phyloP scores from a whole-genome alignment of 116 monocot species.

The Dioscorea cayenensis region DNA sequence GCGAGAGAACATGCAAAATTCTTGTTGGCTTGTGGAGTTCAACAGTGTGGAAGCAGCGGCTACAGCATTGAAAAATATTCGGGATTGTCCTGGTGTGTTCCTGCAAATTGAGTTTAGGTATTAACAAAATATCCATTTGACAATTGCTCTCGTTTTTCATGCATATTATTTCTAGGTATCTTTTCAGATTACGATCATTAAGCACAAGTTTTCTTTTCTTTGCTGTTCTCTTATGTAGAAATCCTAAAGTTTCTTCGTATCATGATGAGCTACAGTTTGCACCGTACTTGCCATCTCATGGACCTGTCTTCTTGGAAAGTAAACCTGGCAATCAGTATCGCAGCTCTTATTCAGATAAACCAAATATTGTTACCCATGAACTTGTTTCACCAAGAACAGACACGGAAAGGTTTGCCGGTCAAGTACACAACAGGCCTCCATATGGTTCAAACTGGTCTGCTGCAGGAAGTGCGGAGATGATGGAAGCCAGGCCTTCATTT shows the following conservation, averaged over 20 bases:
- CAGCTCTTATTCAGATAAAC: slow-evolving; percentile 23
- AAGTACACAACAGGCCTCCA: slow-evolving; percentile 21
- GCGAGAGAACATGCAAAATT: slow-evolving; percentile 8
- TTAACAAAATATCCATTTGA: not conserved
- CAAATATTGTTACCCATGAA: slow-evolving; percentile 26
- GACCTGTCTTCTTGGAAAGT: slow-evolving; percentile 24
- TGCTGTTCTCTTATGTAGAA: slow-evolving; percentile 5
- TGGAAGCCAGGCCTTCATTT: slow-evolving; percentile 12
- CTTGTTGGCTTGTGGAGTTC: slow-evolving; percentile 28
- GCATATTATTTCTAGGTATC: not conserved
- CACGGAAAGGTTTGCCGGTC: slow-evolving; percentile 2
- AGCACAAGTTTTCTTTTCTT: not conserved
- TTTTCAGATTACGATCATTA: not conserved
- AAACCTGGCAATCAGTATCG: slow-evolving; percentile 12
- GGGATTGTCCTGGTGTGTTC: slow-evolving; percentile 21
- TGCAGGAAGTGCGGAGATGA: slow-evolving; percentile 21
- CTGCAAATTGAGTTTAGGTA: slow-evolving; percentile 36
- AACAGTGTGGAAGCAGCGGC: slow-evolving; percentile 25
- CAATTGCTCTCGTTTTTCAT: not conserved
- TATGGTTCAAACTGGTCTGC: slow-evolving; percentile 49
- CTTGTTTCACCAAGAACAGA: slow-evolving; percentile 38
- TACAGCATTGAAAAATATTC: slow-evolving; percentile 21
- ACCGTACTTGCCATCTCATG: slow-evolving; percentile 30
- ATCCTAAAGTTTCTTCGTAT: slow-evolving; percentile 4
- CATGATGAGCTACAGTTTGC: slow-evolving; percentile 11